These are phyloP conservation scores for Obelidium mucronatum DNA, from an alignment of 192 early-diverging fungal genomes.

Conservation along the genomic window DNA sequence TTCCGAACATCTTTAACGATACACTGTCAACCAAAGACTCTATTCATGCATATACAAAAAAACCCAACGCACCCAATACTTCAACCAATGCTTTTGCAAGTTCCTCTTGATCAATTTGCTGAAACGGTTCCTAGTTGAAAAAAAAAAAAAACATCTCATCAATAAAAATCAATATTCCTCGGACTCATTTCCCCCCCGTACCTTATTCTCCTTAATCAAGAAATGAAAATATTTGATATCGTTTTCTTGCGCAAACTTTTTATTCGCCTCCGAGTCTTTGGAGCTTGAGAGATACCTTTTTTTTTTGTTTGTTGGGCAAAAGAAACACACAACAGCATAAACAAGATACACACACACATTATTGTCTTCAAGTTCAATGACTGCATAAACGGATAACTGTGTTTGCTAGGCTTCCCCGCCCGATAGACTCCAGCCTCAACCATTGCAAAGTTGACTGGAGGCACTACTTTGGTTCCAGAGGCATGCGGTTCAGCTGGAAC, in stretches of 20 bases:
- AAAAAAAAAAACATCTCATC: no score
- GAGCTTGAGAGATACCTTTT: conserved; percentile 87
- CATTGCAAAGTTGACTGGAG: conserved; percentile 96
- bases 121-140: conserved; percentile 52
- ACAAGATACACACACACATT: no score
- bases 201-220: conserved; percentile 93
- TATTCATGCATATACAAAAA: no score
- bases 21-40: background rate
- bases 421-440: conserved; percentile 94
- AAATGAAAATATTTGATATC: conserved; percentile 86
- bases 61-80: conserved; percentile 52
- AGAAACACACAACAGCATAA: background rate
- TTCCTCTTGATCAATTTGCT: conserved; percentile 55
- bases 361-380: conserved; percentile 88
- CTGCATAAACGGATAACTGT: conserved; percentile 89
- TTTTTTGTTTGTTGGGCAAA: no score
- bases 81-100: conserved; percentile 50
- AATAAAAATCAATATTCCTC: no score
- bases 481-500: conserved; percentile 19
- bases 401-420: conserved; percentile 91
- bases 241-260: conserved; percentile 82
- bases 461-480: conserved; percentile 61
- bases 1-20: conserved; percentile 28
- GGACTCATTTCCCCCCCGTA: conserved; percentile 41
- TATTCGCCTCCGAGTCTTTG: conserved; percentile 89